Evolutionary conservation across 495 filamentous ascomycete genomes (phyloP).

Genomic region (Penicillium manginii): DNA sequence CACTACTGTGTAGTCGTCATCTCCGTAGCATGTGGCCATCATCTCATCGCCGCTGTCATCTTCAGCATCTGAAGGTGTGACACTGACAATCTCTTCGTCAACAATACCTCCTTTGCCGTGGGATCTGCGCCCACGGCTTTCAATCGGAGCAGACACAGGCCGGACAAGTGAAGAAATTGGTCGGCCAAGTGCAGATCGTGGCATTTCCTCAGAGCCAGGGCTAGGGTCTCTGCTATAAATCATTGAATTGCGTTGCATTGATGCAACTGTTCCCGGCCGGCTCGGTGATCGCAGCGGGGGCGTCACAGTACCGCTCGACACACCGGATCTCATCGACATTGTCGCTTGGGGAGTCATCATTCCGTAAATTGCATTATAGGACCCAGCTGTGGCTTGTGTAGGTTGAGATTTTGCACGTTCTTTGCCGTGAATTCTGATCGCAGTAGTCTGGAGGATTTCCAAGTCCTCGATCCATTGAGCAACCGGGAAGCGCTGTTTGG

Average conservation of each 20-base stretch:
- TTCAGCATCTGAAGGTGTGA: conserved; percentile 33
- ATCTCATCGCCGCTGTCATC: conserved; percentile 52
- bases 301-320: conserved; percentile 48
- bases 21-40: conserved; percentile 46
- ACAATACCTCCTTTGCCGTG: conserved; percentile 31
- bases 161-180: conserved; percentile 42
- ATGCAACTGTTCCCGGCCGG: conserved; percentile 40
- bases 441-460: conserved; percentile 62
- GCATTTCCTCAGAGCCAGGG: conserved; percentile 37
- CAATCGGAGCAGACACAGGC: conserved; percentile 42
- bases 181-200: conserved; percentile 43
- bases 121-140: conserved; percentile 39
- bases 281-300: conserved; percentile 48
- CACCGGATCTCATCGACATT: conserved; percentile 37
- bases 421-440: conserved; percentile 53
- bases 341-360: conserved; percentile 43
- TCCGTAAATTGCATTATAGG: conserved; percentile 46
- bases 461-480: conserved; percentile 68
- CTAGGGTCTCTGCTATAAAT: conserved; percentile 51
- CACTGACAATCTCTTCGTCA: conserved; percentile 30
- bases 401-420: conserved; percentile 40
- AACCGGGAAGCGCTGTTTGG: conserved; percentile 76
- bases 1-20: conserved; percentile 47
- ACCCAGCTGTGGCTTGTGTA: conserved; percentile 30
- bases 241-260: conserved; percentile 53